Evolutionary conservation across 2,329 filamentous ascomycete genomes (phyloP), one percentile per base, ranked within the genome.

Genomic region (Aureobasidium sp.): DNA sequence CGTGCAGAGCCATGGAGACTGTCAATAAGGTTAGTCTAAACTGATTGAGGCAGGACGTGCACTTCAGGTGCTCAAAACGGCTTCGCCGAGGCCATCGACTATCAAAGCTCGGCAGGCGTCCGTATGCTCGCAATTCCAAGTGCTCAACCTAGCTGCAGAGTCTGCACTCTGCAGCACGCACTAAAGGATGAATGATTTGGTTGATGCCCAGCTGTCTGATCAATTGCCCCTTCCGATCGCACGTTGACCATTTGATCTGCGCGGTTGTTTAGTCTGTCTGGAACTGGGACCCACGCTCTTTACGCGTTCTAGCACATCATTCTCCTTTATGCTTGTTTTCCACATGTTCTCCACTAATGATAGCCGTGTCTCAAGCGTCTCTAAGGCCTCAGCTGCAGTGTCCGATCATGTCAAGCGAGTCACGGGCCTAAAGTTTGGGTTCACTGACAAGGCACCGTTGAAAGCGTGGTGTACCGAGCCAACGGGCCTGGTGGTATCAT

Each of bases 351-450:
- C 36, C 57, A 60, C 57, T 60, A 60, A 60, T 51, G 56, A 60
- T 60, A 60, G 57, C 46, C 57, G 47, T 60, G 57, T 60, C 57
- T 60, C 57, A 60, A 51, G 44, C 24, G 34, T 34, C 44, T 17
- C n/a, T 51, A 43, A 46, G 57, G 34, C 55, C 32, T 48, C 55
- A 59, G 55, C 55, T 59, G 44, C 55, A 47, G 20, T 8, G 20
- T 47, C 17, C 32, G 39, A 37, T 44, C 43, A 37, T 59, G 55
- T 59, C 55, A 59, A 48, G 44, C 46, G 46, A 51, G 57, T 60
- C 57, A 51, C 37, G 46, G 43, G 55, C 55, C 34, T 39, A 59
- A 44, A 20, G 20, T 59, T 59, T 48, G 44, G 55, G 32, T 59
- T 48, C 32, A 59, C 43, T 59, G 55, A 20, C 55, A 36, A 57